Evolutionary conservation across 768 basidiomycete species (phyloP), one percentile per base, ranked within the genome.

Genomic region (Pleurotus ostreatus): DNA sequence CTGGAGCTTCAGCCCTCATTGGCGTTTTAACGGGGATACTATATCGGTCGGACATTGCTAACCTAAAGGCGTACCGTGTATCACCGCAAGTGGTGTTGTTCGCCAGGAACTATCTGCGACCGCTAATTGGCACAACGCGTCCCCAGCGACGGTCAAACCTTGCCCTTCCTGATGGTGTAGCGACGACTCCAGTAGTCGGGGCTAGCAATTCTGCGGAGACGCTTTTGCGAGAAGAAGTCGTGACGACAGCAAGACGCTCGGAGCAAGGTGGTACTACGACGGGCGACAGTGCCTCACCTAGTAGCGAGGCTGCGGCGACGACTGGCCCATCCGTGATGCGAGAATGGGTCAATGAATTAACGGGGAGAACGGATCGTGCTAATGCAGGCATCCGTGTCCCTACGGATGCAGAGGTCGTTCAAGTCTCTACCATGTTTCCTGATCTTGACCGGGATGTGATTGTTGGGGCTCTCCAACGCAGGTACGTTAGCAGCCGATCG

Each of bases 351-450:
- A 78, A 89, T 57, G 89, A 89, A 61, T 69, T 93, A 61, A 89
- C 89, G 1, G 89, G 90, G 4, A 70, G 84, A 55, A 68, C 77
- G 25, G 81, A 80, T 16, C 78, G 79, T 45, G 72, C 77, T 16
- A 76, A 73, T 46, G 68, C 80, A 26, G 83, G 84, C 18, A 77
- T 90, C 52, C 78, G 89, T 41, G 84, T 85, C 9, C 89, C 92
- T 1, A 78, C 79, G 22, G 89, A 92, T 37, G 74, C 81, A 23
- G 94, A 96, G 70, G 89, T 95, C 52, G 68, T 75, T 6, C 84
- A 89, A 46, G 63, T 95, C 54, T 80, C 82, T 46, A 78, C 71
- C 48, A 94, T 97, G 88, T 97, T 97, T 66, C 93, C 94, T 18
- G 82, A 89, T 65, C 65, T 90, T 25, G 79, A 81, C 38, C 77